Evolutionary conservation across 2,329 filamentous ascomycete genomes (phyloP).

Genomic region (Teratosphaeria nubilosa): DNA sequence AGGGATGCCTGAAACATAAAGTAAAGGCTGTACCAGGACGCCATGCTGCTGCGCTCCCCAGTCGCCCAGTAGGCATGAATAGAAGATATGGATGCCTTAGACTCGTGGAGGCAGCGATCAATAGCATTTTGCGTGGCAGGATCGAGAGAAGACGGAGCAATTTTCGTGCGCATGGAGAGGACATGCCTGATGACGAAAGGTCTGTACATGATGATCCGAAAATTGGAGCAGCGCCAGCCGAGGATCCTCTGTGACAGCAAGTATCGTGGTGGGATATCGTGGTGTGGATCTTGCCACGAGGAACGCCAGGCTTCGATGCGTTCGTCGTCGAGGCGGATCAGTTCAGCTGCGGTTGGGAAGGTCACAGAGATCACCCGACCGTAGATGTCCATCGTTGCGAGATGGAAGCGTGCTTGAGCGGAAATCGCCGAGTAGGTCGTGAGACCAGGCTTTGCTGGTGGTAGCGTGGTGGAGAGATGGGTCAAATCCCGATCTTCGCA

Average conservation of each 20-base stretch:
- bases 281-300: conserved; percentile 27
- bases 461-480: conserved; percentile 15
- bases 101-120: conserved; percentile 33
- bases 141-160: background rate
- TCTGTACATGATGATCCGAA: conserved; percentile 40
- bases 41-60: conserved; percentile 30
- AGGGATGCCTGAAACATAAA: conserved; percentile 42
- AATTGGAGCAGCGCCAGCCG: conserved; percentile 36
- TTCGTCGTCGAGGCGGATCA: conserved; percentile 32
- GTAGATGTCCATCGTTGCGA: conserved; percentile 37
- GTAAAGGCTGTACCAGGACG: conserved; percentile 39
- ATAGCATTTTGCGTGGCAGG: conserved; percentile 16
- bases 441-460: conserved; percentile 12
- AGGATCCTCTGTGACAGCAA: conserved; percentile 33
- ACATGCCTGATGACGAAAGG: conserved; percentile 36
- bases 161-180: conserved; percentile 15
- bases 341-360: conserved; percentile 31
- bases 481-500: conserved; percentile 36
- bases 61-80: conserved; percentile 32
- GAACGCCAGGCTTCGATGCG: conserved; percentile 31
- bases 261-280: conserved; percentile 23
- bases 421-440: conserved; percentile 37
- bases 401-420: conserved; percentile 37
- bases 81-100: conserved; percentile 31
- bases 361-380: conserved; percentile 37